Evolutionary conservation across 345 rosid species (phyloP), one percentile per base, ranked within the genome.

Genomic region (Zanthoxylum bungeanum): DNA sequence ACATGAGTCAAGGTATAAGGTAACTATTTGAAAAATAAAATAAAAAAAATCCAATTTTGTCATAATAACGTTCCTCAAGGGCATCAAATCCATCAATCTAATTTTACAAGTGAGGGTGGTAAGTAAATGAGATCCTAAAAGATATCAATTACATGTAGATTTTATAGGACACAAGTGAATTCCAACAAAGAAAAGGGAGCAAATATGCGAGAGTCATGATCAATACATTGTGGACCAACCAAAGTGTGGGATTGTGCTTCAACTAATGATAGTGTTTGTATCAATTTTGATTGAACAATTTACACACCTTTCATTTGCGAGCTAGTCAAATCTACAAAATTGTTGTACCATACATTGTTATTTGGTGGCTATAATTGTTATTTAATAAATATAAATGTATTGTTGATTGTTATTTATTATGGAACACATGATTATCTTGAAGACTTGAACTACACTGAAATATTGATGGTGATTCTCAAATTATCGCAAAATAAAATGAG

Each of bases 251-350:
- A 44, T 30, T n/a, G 40, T 57, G 64, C 21, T 42, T 12, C 60
- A 39, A 25, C 39, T 37, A 39, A 68, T 69, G 72, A 57, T n/a
- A n/a, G n/a, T n/a, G n/a, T n/a, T 69, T 56, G 30, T 69, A 42
- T 40, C 42, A 57, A 42, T 28, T 57, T 46, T 56, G 73, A 58
- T 42, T 7, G 17, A 25, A 40, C 55, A 5, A 12, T 6, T 51
- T 51, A 5, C 14, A 0, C 5, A 5, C 3, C 25, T 50, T 50
- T 49, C 9, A n/a, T 34, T 64, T 6, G 37, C 27, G 19, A n/a
- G 42, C n/a, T 68, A 53, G 61, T 53, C 61, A 68, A 36, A 37
- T 68, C 72, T 69, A 34, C 21, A 28, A 49, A 19, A 14, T 44
- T 4, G 49, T 44, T 14, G 16, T 44, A 14, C 17, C 49, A 8